A percentile compares a stretch with the other conserved stretches of the same genome.
Conservation (phyloP, 2,329 filamentous ascomycete species). For the Aspergillus ustus region DNA sequence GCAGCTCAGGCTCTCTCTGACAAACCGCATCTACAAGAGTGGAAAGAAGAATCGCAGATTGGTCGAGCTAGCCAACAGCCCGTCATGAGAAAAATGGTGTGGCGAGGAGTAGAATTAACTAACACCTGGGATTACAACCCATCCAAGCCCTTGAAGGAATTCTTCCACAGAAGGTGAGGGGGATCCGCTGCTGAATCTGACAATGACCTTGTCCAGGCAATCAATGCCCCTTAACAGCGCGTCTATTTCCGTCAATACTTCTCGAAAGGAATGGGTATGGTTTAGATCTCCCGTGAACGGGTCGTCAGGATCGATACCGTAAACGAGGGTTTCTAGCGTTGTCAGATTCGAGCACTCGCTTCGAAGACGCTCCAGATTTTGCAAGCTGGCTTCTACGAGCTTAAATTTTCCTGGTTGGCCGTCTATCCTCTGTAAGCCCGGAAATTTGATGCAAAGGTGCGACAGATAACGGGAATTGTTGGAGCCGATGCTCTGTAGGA, state of each 20-base stretch:
- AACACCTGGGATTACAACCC: constrained; percentile 4
- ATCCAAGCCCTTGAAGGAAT: constrained; percentile 14
- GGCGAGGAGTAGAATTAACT: too few relatives aligned
- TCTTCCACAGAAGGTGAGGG: background rate
- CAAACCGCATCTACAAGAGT: too few relatives aligned
- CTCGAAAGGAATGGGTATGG: background rate
- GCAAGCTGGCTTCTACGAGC: constrained; percentile 5
- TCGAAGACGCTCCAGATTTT: constrained; percentile 6
- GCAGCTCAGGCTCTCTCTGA: too few relatives aligned
- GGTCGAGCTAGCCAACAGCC: too few relatives aligned
- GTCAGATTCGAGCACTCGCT: background rate
- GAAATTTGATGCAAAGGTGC: constrained; percentile 13
- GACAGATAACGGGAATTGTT: constrained; percentile 4
- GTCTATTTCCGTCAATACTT: constrained; percentile 1
- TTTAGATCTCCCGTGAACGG: background rate
- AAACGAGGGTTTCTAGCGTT: constrained; percentile 10
- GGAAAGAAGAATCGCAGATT: too few relatives aligned
- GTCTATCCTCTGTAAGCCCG: background rate
- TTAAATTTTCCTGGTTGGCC: background rate
- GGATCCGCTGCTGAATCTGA: constrained; percentile 3
- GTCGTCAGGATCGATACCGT: background rate
- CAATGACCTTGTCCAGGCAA: constrained; percentile 5
- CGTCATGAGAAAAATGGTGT: too few relatives aligned
- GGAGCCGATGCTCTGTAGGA: constrained; percentile 9
- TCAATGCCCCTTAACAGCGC: constrained; percentile 2